phyloP scores from a whole-genome alignment of 176 grass and related monocot species.

The Ensete glaucum region DNA sequence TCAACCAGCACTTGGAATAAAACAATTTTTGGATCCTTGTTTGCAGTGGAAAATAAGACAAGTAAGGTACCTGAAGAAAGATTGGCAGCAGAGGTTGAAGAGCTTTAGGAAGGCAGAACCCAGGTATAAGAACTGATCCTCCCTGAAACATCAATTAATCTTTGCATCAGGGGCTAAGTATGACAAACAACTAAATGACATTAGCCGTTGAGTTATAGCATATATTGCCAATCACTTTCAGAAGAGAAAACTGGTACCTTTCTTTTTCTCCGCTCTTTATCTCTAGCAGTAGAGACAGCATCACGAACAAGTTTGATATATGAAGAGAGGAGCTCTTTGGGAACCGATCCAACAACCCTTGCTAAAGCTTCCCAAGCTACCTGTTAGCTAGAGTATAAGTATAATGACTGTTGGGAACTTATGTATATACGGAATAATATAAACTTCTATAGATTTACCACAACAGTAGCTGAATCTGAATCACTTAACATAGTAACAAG shows the following conservation, averaged over 20 bases:
- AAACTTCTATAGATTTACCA: constrained; percentile 37
- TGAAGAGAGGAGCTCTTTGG: constrained; percentile 75
- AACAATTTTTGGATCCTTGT: constrained; percentile 1
- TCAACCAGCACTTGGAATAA: not conserved
- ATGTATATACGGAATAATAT: constrained; percentile 14
- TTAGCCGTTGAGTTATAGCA: not conserved
- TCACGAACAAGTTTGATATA: constrained; percentile 93
- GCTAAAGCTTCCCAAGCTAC: constrained; percentile 89
- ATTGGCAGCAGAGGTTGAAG: constrained; percentile 90
- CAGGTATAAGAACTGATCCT: constrained; percentile 73
- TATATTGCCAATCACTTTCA: too few relatives aligned
- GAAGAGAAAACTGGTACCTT: constrained; percentile 42
- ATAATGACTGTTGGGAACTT: constrained; percentile 13
- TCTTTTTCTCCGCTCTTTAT: constrained; percentile 89
- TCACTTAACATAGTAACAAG: constrained; percentile 82
- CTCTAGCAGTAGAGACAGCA: constrained; percentile 91
- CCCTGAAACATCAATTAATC: constrained; percentile 50
- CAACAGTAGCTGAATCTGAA: constrained; percentile 73
- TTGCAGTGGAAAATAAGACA: constrained; percentile 15
- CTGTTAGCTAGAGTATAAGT: constrained; percentile 35
- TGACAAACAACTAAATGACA: not conserved
- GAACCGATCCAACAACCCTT: constrained; percentile 74
- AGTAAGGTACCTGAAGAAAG: constrained; percentile 69
- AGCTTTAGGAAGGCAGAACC: constrained; percentile 87
- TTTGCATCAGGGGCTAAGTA: constrained; percentile 23